Percentiles rank a stretch among this genome's conserved stretches.
Conservation (phyloP, 2,329 filamentous ascomycete genomes). For the Hansfordia pulvinata region DNA sequence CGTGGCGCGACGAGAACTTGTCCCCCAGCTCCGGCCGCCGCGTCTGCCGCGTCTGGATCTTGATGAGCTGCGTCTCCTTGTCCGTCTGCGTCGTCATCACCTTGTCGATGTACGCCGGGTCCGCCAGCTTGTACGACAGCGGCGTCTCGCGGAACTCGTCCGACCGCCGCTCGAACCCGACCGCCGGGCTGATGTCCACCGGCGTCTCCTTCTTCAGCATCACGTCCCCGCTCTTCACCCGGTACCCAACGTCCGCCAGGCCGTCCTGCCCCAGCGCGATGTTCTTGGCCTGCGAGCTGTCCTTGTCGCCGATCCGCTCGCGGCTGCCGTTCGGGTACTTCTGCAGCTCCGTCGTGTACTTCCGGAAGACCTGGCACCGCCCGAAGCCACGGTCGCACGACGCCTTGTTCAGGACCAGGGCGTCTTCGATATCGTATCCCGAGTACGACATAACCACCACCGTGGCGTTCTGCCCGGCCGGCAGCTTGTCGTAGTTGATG, state of each 20-base stretch:
- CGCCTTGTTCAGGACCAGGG: constrained; percentile 89
- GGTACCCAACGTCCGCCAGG: constrained; percentile 72
- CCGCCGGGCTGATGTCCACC: constrained; percentile 59
- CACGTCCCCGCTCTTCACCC: constrained; percentile 64
- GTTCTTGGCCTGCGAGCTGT: constrained; percentile 43
- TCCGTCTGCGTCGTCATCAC: constrained; percentile 88
- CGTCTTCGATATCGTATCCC: constrained; percentile 98
- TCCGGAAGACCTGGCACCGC: constrained; percentile 94
- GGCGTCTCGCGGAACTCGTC: constrained; percentile 55
- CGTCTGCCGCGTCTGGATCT: constrained; percentile 93
- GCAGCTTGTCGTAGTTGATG: constrained; percentile 92
- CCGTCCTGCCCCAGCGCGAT: constrained; percentile 78
- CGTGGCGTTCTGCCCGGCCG: constrained; percentile 90
- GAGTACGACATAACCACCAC: constrained; percentile 99
- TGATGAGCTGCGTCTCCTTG: constrained; percentile 73
- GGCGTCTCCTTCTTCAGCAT: constrained; percentile 88
- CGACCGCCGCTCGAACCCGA: constrained; percentile 51
- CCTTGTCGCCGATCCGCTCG: constrained; percentile 54
- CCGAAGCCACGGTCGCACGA: constrained; percentile 92
- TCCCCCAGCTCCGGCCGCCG: constrained; percentile 89
- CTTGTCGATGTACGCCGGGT: constrained; percentile 87
- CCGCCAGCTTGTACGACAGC: constrained; percentile 69
- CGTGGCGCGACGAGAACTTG: constrained; percentile 97
- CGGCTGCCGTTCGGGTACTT: constrained; percentile 72
- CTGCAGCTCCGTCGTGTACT: constrained; percentile 76